phyloP scores from a whole-genome alignment of 768 basidiomycete species.

The Hygrocybe punicea region DNA sequence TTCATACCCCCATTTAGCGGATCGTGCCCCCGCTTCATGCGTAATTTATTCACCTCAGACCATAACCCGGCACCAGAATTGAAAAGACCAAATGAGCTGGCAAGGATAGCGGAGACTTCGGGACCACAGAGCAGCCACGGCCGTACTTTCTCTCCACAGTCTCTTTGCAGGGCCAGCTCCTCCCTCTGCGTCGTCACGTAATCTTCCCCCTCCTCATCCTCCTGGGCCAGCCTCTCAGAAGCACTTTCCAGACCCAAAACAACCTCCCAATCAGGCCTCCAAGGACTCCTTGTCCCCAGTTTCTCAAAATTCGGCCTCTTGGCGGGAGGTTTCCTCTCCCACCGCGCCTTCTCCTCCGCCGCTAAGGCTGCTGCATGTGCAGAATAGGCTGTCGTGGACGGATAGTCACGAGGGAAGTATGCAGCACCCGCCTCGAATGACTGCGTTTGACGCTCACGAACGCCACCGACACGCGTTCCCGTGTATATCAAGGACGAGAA shows the following conservation, averaged over 20 bases:
- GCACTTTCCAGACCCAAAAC: conserved; percentile 51
- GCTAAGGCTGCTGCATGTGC: conserved; percentile 48
- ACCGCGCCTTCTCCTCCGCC: conserved; percentile 52
- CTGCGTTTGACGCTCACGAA: conserved; percentile 78
- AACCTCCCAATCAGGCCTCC: conserved; percentile 70
- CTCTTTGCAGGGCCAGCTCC: conserved; percentile 28
- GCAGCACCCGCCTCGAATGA: conserved; percentile 73
- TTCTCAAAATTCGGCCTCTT: conserved; percentile 74
- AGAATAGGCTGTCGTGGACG: conserved; percentile 53
- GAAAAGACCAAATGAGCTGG: conserved; percentile 36
- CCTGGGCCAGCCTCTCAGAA: too few relatives aligned
- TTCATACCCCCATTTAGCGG: conserved; percentile 33
- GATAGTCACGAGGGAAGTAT: conserved; percentile 83
- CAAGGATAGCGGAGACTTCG: conserved; percentile 45
- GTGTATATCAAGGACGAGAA: conserved; percentile 78
- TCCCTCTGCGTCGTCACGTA: conserved; percentile 62
- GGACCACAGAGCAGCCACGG: conserved; percentile 74
- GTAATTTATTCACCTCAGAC: conserved; percentile 55
- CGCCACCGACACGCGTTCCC: conserved; percentile 80
- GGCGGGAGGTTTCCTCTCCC: conserved; percentile 82
- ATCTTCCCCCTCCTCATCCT: conserved; percentile 24
- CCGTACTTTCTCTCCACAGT: conserved; percentile 18
- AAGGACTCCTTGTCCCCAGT: conserved; percentile 66
- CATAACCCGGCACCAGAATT: conserved; percentile 46
- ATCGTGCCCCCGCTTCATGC: conserved; percentile 50